phyloP scores from a whole-genome alignment of 345 rosid species.

The Passiflora organensis region DNA sequence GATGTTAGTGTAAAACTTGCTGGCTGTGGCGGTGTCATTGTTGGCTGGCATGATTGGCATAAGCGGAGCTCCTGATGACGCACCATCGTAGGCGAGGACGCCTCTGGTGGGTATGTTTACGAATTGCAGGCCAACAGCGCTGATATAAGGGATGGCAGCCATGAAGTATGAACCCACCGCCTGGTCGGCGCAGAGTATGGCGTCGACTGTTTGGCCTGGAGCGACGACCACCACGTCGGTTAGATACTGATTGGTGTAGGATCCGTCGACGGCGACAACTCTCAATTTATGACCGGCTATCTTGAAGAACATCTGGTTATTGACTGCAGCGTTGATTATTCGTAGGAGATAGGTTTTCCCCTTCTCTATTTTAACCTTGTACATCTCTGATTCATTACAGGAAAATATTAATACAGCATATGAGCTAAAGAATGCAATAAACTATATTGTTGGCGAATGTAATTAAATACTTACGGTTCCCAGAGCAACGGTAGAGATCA shows the following conservation, averaged over 20 bases:
- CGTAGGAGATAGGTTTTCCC: conserved; percentile 79
- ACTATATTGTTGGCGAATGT: too few species aligned
- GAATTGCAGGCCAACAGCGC: conserved; percentile 26
- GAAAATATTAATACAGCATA: background rate
- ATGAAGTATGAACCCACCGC: conserved; percentile 61
- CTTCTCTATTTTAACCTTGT: conserved; percentile 44
- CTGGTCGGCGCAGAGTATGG: conserved; percentile 56
- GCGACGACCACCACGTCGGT: conserved; percentile 57
- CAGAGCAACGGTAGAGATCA: conserved; percentile 76
- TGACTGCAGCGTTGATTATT: conserved; percentile 87
- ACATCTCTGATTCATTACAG: conserved; percentile 31
- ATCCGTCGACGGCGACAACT: conserved; percentile 72
- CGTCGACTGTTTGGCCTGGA: conserved; percentile 78
- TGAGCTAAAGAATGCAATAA: too few species aligned
- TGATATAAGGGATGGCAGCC: conserved; percentile 61
- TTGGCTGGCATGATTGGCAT: conserved; percentile 60
- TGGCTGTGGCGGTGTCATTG: conserved; percentile 59
- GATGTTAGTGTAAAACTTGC: conserved; percentile 43
- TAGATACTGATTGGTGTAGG: conserved; percentile 54
- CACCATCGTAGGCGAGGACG: conserved; percentile 38
- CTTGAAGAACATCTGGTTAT: conserved; percentile 69
- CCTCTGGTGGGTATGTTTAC: conserved; percentile 66
- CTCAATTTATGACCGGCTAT: conserved; percentile 75
- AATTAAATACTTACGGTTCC: conserved; percentile 39
- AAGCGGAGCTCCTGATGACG: conserved; percentile 20